Evolutionary conservation across 23 red algal species (phyloP).

Genomic region (Gracilaria vermiculophylla): DNA sequence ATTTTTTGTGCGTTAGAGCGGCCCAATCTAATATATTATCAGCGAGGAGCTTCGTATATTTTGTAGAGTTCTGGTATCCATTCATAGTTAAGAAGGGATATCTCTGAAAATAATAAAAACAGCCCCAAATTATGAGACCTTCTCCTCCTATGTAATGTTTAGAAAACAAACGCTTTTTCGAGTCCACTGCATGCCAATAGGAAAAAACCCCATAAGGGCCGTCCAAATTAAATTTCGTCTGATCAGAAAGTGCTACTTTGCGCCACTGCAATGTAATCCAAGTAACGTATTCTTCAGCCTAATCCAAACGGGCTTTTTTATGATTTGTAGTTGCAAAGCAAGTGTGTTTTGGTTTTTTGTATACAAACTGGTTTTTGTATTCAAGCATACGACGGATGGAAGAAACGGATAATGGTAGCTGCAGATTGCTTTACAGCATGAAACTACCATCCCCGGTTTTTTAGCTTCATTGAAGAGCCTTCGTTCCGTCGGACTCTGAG

Average conservation of each 20-base stretch:
- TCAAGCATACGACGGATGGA: no score
- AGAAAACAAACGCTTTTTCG: neutral
- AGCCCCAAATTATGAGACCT: neutral
- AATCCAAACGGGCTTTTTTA: no score
- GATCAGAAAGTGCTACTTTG: neutral
- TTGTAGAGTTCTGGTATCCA: neutral
- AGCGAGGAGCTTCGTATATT: neutral
- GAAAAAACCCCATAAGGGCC: neutral
- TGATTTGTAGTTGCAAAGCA: no score
- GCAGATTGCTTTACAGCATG: no score
- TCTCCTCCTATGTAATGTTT: neutral
- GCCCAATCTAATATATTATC: neutral
- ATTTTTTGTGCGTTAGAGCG: neutral
- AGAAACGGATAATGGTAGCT: no score
- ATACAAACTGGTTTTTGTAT: no score
- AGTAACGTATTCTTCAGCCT: no score
- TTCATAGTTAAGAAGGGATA: neutral
- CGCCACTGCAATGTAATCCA: no score
- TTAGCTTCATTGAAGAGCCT: no score
- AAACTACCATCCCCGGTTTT: no score
- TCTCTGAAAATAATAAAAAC: neutral
- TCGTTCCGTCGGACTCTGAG: no score
- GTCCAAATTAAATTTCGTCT: constrained; percentile 13
- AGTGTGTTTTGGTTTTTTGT: no score
- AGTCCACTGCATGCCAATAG: constrained; percentile 4